phyloP scores from a whole-genome alignment of 1,139 yeast species.

The Geotrichum restrictum region DNA sequence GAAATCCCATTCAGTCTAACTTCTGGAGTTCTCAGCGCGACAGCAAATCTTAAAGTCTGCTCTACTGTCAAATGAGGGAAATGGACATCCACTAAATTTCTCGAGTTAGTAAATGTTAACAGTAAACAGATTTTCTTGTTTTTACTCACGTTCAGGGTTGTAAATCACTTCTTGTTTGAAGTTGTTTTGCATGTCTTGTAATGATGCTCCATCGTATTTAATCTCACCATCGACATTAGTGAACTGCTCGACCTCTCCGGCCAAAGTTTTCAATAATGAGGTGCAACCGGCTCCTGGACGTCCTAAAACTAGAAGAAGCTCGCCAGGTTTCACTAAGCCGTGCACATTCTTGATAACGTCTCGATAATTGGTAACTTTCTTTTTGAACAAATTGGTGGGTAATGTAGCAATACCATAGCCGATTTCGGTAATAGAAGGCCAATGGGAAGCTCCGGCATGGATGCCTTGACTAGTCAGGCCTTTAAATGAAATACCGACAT shows the following conservation, averaged over 20 bases:
- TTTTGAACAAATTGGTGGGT: conserved; percentile 29
- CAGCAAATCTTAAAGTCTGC: conserved; percentile 56
- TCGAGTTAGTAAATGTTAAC: background rate
- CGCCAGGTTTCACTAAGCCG: conserved; percentile 43
- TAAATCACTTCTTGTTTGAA: conserved; percentile 52
- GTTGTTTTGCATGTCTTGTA: conserved; percentile 45
- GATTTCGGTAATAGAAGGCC: conserved; percentile 49
- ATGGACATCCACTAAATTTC: conserved; percentile 45
- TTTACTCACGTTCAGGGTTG: conserved; percentile 50
- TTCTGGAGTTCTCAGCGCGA: conserved; percentile 54
- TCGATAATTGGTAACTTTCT: conserved; percentile 20
- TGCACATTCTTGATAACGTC: conserved; percentile 13
- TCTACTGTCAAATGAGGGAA: conserved; percentile 59
- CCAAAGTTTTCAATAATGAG: conserved; percentile 50
- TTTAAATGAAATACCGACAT: conserved; percentile 21
- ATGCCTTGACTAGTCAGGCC: conserved; percentile 48
- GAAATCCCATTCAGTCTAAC: conserved; percentile 48
- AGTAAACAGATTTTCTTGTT: conserved; percentile 34
- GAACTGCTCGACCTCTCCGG: conserved; percentile 47
- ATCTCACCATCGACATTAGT: conserved; percentile 41
- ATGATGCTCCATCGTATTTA: conserved; percentile 50
- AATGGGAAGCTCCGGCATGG: conserved; percentile 51
- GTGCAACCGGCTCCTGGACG: conserved; percentile 65
- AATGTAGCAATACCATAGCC: conserved; percentile 36
- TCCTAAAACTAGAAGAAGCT: conserved; percentile 55